Percentiles rank a stretch among this genome's conserved stretches.
These are phyloP conservation scores for Debaryomyces prosopidis DNA, from an alignment of 805 yeast species.

Conservation along the genomic window DNA sequence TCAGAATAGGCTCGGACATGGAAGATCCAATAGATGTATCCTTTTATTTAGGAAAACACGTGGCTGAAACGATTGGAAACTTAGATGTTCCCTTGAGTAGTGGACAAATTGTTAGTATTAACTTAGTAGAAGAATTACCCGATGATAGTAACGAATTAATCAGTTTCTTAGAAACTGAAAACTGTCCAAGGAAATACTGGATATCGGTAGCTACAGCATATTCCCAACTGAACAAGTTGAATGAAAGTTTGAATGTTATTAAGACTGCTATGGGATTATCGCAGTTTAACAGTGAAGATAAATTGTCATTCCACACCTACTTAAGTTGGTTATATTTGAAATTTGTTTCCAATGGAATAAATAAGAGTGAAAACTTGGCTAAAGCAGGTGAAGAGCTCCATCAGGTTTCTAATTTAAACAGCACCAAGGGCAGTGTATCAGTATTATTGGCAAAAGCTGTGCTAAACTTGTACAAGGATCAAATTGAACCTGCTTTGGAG, in stretches of 20 bases:
- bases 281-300: slow-evolving; percentile 40
- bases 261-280: slow-evolving; percentile 53
- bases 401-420: slow-evolving; percentile 11
- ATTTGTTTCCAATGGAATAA: slow-evolving; percentile 25
- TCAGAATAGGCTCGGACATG: slow-evolving; percentile 7
- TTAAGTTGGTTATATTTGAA: slow-evolving; percentile 72
- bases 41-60: slow-evolving; percentile 35
- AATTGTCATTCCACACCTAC: slow-evolving; percentile 57
- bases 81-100: slow-evolving; percentile 75
- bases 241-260: slow-evolving; percentile 65
- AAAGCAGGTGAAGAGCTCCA: slow-evolving; percentile 24
- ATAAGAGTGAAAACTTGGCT: slow-evolving; percentile 22
- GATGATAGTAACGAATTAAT: slow-evolving; percentile 87
- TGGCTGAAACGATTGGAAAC: slow-evolving; percentile 26
- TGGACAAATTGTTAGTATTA: slow-evolving; percentile 81
- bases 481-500: slow-evolving; percentile 70
- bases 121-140: slow-evolving; percentile 77
- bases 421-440: slow-evolving; percentile 26
- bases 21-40: slow-evolving; percentile 25
- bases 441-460: slow-evolving; percentile 70
- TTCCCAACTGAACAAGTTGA: slow-evolving; percentile 55
- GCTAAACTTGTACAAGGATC: slow-evolving; percentile 55
- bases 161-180: slow-evolving; percentile 76
- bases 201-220: slow-evolving; percentile 79
- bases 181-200: slow-evolving; percentile 79